These are phyloP conservation scores for Trypanosoma lewisi DNA, from an alignment of 208 protist genomes.

Conservation along the genomic window DNA sequence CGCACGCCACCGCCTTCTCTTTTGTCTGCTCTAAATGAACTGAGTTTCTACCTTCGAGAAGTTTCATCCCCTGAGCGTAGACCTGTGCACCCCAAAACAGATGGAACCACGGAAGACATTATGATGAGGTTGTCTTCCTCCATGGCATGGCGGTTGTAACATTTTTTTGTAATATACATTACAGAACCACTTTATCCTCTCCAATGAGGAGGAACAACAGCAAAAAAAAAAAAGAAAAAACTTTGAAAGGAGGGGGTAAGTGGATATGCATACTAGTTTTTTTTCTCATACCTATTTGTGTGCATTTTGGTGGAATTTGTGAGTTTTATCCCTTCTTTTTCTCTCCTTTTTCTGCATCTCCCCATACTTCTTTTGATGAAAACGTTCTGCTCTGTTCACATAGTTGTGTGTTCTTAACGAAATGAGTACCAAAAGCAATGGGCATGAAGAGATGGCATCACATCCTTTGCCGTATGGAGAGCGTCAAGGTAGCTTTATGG, in stretches of 20 bases:
- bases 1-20: conserved; percentile 38
- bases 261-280: not conserved
- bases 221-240: no score
- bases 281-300: not conserved
- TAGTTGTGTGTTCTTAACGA: not conserved
- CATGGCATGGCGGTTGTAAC: conserved; percentile 1
- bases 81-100: conserved; percentile 12
- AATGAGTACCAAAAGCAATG: not conserved
- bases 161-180: not conserved
- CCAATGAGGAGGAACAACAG: no score
- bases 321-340: conserved; percentile 21
- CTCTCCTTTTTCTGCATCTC: not conserved
- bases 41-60: conserved; percentile 42
- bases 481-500: conserved; percentile 64
- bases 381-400: not conserved
- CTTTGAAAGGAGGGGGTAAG: no score
- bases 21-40: conserved; percentile 33
- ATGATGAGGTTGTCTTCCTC: conserved; percentile 8
- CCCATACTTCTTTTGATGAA: not conserved
- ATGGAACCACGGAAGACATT: not conserved
- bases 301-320: not conserved
- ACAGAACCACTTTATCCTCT: no score
- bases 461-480: conserved; percentile 49
- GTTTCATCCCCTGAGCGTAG: conserved; percentile 12
- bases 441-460: not conserved